Evolutionary conservation across 805 yeast species (phyloP).

Genomic region (Wickerhamiella bombiphila): DNA sequence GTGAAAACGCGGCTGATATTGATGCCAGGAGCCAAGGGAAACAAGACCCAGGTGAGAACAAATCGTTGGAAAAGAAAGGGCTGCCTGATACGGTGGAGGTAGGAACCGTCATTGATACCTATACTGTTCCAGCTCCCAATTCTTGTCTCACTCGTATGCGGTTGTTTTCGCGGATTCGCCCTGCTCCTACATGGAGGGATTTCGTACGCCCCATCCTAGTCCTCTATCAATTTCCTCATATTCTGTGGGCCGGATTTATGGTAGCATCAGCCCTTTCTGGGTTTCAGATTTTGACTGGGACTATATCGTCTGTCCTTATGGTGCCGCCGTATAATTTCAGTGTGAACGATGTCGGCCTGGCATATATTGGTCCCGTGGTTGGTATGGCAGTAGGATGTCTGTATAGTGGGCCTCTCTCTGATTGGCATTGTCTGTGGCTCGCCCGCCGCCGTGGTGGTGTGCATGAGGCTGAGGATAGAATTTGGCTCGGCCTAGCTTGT

Average conservation of each 20-base stretch:
- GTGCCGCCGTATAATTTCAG: constrained; percentile 51
- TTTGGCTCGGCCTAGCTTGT: constrained; percentile 37
- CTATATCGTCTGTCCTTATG: neutral
- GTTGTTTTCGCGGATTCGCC: neutral
- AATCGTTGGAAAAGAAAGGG: too few species aligned
- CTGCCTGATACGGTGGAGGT: neutral
- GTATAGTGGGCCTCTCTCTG: constrained; percentile 36
- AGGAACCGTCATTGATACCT: neutral
- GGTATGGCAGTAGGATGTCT: constrained; percentile 39
- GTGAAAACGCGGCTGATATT: neutral
- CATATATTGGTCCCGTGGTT: constrained; percentile 53
- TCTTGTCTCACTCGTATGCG: neutral
- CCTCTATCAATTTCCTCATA: neutral
- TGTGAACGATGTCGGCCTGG: constrained; percentile 52
- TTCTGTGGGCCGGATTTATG: constrained; percentile 1
- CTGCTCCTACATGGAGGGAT: constrained; percentile 10
- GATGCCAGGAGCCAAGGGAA: neutral
- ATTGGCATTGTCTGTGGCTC: constrained; percentile 33
- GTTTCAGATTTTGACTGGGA: constrained; percentile 1
- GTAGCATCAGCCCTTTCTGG: neutral
- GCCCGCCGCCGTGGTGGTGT: constrained; percentile 38
- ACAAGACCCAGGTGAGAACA: neutral
- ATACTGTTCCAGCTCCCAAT: neutral
- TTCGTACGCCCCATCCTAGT: neutral
- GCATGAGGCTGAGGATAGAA: constrained; percentile 43